phyloP scores from a whole-genome alignment of 495 filamentous ascomycete genomes.

The Penicillium steckii region DNA sequence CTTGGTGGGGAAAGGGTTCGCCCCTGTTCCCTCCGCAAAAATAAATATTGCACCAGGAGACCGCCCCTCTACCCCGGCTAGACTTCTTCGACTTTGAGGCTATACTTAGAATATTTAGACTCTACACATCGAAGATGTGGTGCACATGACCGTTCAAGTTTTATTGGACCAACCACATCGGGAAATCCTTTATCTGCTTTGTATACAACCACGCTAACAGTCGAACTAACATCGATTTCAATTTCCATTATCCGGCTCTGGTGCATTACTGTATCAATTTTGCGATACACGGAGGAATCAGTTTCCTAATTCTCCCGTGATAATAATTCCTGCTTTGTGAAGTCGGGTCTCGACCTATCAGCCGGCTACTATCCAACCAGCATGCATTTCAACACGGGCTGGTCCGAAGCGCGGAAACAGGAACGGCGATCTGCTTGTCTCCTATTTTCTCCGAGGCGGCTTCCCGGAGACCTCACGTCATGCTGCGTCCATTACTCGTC shows the following conservation, averaged over 20 bases:
- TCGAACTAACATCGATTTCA: constrained; percentile 24
- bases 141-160: constrained; percentile 1
- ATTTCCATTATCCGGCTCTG: neutral
- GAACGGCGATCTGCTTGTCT: constrained; percentile 15
- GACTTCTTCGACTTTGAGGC: neutral
- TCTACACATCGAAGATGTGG: neutral
- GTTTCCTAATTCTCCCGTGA: constrained; percentile 30
- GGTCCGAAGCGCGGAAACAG: constrained; percentile 17
- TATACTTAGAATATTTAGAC: neutral
- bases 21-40: constrained; percentile 17
- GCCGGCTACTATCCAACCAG: constrained; percentile 13
- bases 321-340: constrained; percentile 10
- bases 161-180: neutral
- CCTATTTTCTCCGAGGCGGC: constrained; percentile 27
- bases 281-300: constrained; percentile 14
- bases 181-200: constrained; percentile 9
- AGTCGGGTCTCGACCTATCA: constrained; percentile 17
- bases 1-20: constrained; percentile 17
- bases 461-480: constrained; percentile 16
- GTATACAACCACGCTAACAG: no score
- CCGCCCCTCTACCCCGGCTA: neutral
- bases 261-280: neutral
- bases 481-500: constrained; percentile 4
- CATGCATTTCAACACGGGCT: constrained; percentile 20
- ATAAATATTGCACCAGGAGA: neutral